These are phyloP conservation scores for Candida palmyrensis DNA, from an alignment of 805 yeast species.

Conservation along the genomic window DNA sequence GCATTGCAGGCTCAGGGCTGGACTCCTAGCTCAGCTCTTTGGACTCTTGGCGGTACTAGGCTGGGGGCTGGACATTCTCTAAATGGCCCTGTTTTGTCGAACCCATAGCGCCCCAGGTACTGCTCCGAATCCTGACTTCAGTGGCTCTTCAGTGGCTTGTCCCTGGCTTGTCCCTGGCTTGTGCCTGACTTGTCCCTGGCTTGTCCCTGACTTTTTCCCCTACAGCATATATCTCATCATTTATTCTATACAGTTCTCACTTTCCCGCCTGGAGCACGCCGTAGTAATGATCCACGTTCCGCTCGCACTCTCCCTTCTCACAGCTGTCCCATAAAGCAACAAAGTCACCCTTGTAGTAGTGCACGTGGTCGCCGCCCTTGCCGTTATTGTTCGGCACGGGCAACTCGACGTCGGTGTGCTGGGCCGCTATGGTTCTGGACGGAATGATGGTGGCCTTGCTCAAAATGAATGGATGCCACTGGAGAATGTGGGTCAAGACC, in stretches of 20 bases:
- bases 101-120: too few species aligned
- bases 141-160: too few species aligned
- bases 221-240: neutral
- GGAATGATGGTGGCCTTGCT: constrained; percentile 72
- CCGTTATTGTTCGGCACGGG: constrained; percentile 12
- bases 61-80: too few species aligned
- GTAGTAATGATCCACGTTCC: constrained; percentile 31
- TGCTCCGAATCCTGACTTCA: too few species aligned
- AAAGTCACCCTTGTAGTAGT: constrained; percentile 62
- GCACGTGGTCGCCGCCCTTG: constrained; percentile 41
- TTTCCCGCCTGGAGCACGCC: constrained; percentile 5
- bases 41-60: too few species aligned
- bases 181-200: neutral
- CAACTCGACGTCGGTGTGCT: constrained; percentile 12
- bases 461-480: constrained; percentile 88
- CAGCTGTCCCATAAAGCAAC: constrained; percentile 61
- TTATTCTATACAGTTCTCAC: constrained; percentile 1
- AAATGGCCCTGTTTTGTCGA: too few species aligned
- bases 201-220: neutral
- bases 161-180: neutral
- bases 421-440: constrained; percentile 31
- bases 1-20: too few species aligned
- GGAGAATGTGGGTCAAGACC: constrained; percentile 83
- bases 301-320: constrained; percentile 47
- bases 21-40: too few species aligned